A percentile compares a stretch with the other conserved stretches of the same genome.
Conservation (phyloP, 352 stramenopile genomes). For the Globisporangium spinosum region DNA sequence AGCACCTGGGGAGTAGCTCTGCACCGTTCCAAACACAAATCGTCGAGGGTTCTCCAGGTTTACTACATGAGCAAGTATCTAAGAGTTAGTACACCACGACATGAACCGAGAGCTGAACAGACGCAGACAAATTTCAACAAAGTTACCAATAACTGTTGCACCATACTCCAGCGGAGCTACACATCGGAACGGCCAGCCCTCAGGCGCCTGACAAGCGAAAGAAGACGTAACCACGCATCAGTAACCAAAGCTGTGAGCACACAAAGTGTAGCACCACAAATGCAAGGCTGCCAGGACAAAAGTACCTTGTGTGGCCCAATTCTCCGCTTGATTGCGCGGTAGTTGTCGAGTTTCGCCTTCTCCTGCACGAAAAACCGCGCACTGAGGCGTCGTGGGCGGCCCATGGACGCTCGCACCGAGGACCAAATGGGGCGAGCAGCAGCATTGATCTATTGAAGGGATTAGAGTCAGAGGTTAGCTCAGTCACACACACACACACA, state of each 20-base stretch:
- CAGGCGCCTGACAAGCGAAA: slow-evolving; percentile 2
- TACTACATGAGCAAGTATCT: slow-evolving; percentile 20
- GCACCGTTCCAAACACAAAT: slow-evolving; percentile 38
- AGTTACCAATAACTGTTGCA: slow-evolving; percentile 31
- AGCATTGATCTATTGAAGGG: slow-evolving; percentile 31
- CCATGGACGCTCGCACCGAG: slow-evolving; percentile 73
- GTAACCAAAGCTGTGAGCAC: neutral
- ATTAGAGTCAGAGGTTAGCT: neutral
- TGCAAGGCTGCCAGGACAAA: neutral
- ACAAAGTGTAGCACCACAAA: neutral
- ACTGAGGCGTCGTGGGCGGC: slow-evolving; percentile 62
- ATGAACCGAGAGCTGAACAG: neutral
- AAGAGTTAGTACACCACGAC: neutral
- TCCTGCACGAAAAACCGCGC: slow-evolving; percentile 62
- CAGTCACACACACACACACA: neutral
- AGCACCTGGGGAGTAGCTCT: slow-evolving; percentile 24
- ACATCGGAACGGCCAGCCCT: slow-evolving; percentile 18
- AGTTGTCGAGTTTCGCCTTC: slow-evolving; percentile 61
- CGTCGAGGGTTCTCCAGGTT: slow-evolving; percentile 30
- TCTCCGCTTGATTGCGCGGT: slow-evolving; percentile 39
- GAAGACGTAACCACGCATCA: neutral
- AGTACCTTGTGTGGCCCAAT: slow-evolving; percentile 11
- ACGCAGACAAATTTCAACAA: slow-evolving; percentile 1
- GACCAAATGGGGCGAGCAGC: slow-evolving; percentile 70
- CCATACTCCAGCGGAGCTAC: slow-evolving; percentile 20